phyloP scores from a whole-genome alignment of 345 rosid species.

The Salix arbutifolia region DNA sequence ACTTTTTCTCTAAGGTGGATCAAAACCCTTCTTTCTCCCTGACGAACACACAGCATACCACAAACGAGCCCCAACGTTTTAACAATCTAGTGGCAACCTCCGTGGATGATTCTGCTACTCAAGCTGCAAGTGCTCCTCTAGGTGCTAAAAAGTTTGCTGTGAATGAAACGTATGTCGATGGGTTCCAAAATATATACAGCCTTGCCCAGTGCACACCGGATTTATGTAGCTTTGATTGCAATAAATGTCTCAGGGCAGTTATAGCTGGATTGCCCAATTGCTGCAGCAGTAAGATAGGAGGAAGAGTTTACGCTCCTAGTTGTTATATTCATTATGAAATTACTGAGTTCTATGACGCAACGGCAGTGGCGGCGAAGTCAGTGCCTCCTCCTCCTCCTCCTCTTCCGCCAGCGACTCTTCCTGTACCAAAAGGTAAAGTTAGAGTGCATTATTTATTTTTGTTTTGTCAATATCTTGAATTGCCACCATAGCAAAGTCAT shows the following conservation, averaged over 20 bases:
- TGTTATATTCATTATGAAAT: constrained; percentile 42
- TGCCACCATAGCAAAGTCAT: too few relatives aligned
- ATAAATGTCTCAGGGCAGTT: constrained; percentile 28
- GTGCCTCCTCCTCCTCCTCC: constrained; percentile 2
- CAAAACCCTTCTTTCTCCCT: fast-evolving
- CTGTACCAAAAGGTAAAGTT: too few relatives aligned
- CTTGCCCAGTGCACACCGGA: constrained; percentile 57
- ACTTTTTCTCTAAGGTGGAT: constrained; percentile 22
- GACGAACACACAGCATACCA: not conserved
- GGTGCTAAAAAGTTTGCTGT: constrained; percentile 35
- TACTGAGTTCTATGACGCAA: constrained; percentile 23
- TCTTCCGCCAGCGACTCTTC: not conserved
- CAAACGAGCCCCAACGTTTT: constrained; percentile 8
- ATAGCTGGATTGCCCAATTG: constrained; percentile 17
- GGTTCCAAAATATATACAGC: constrained; percentile 24
- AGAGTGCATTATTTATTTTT: too few relatives aligned
- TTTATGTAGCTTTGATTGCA: constrained; percentile 26
- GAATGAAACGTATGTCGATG: not conserved
- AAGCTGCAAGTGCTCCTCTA: constrained; percentile 14
- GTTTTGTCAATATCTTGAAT: too few relatives aligned
- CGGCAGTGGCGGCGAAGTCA: not conserved
- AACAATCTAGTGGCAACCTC: not conserved
- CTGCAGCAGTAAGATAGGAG: constrained; percentile 32
- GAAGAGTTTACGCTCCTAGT: constrained; percentile 30
- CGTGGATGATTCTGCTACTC: constrained; percentile 1